Conservation (phyloP, 495 filamentous ascomycete genomes). For the Talaromyces wortmannii region DNA sequence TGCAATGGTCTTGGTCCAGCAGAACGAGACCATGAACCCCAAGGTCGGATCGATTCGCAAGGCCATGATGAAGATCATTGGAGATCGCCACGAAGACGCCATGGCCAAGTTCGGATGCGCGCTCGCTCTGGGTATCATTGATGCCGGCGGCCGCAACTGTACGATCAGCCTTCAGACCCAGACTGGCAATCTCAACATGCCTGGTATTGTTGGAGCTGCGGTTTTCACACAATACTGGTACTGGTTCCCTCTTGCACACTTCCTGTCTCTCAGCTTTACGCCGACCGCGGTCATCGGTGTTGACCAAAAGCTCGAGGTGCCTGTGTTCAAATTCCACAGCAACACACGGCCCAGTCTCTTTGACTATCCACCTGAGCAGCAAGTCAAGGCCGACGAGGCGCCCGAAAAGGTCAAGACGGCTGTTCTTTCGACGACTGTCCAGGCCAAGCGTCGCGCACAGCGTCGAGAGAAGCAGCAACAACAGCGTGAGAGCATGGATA, state of each 20-base stretch:
- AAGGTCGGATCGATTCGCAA: slow-evolving; percentile 78
- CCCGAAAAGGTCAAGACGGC: slow-evolving; percentile 93
- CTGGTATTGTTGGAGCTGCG: slow-evolving; percentile 93
- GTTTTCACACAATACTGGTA: slow-evolving; percentile 99
- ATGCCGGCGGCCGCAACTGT: slow-evolving; percentile 97
- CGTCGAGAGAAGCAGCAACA: slow-evolving; percentile 65
- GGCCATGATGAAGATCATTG: slow-evolving; percentile 81
- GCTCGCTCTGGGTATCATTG: slow-evolving; percentile 91
- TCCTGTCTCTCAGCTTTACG: slow-evolving; percentile 87
- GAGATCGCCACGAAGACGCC: slow-evolving; percentile 95
- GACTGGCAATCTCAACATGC: slow-evolving; percentile 96
- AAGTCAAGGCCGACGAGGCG: slow-evolving; percentile 88
- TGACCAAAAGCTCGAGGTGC: slow-evolving; percentile 87
- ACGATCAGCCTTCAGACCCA: slow-evolving; percentile 96
- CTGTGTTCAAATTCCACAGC: slow-evolving; percentile 94
- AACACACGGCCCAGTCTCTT: slow-evolving; percentile 92
- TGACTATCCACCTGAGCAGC: slow-evolving; percentile 94
- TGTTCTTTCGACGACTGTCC: slow-evolving; percentile 91
- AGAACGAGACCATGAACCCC: slow-evolving; percentile 93
- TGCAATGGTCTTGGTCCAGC: slow-evolving; percentile 96
- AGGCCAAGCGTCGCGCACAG: slow-evolving; percentile 87
- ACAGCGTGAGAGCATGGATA: slow-evolving; percentile 79
- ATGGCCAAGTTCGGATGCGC: slow-evolving; percentile 99
- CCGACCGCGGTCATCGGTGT: slow-evolving; percentile 93
- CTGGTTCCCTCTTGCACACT: slow-evolving; percentile 99